A percentile compares a stretch with the other conserved stretches of the same genome.
phyloP scores from a whole-genome alignment of 2,329 filamentous ascomycete genomes.

The Chalaropsis ovoidea region DNA sequence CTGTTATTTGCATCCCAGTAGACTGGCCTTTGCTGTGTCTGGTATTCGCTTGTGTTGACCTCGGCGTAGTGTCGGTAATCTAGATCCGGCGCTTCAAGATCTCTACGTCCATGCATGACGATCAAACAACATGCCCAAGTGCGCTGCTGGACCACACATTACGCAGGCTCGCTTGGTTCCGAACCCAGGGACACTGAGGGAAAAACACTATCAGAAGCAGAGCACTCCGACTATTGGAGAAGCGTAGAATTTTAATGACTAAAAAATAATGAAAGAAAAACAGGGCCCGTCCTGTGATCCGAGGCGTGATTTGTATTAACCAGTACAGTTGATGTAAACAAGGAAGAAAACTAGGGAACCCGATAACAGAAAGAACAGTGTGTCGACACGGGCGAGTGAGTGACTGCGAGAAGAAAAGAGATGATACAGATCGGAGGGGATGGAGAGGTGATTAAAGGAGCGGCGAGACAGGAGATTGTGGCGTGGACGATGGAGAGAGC shows the following conservation, averaged over 20 bases:
- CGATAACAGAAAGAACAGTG: not conserved
- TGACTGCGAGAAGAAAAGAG: no score
- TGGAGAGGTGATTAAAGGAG: no score
- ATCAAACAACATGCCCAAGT: not conserved
- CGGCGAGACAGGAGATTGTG: no score
- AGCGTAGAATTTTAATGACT: not conserved
- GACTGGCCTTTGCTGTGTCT: no score
- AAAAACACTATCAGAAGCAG: no score
- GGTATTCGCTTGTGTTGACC: no score
- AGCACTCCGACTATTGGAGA: not conserved
- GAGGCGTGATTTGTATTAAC: slow-evolving; percentile 1
- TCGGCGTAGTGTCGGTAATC: not conserved
- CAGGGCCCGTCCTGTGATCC: slow-evolving; percentile 13
- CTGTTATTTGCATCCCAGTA: not conserved
- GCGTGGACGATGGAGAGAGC: not conserved
- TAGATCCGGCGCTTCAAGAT: not conserved
- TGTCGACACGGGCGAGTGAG: no score
- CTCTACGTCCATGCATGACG: not conserved
- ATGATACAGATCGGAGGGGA: no score
- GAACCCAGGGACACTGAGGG: no score
- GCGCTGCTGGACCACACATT: no score
- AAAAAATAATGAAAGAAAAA: not conserved
- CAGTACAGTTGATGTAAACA: not conserved
- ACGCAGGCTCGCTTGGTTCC: no score
- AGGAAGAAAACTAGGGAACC: not conserved